Percentiles rank a stretch among this genome's conserved stretches.
phyloP scores from a whole-genome alignment of 495 filamentous ascomycete genomes.

The Neurospora terricola region DNA sequence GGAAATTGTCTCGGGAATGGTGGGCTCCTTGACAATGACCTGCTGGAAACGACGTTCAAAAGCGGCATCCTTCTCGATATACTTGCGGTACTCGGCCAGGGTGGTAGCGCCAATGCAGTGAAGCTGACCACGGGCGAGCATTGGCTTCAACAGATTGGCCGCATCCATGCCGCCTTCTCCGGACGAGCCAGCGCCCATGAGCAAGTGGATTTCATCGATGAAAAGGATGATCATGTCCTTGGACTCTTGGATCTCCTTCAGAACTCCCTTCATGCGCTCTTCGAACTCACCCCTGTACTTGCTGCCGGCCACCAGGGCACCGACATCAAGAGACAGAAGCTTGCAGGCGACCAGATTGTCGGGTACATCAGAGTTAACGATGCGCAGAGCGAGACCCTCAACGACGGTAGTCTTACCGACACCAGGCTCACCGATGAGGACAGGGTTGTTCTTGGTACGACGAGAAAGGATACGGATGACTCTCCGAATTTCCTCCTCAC shows the following conservation, averaged over 20 bases:
- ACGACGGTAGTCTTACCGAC: constrained; percentile 98
- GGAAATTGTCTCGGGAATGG: constrained; percentile 81
- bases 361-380: constrained; percentile 91
- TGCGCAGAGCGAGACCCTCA: constrained; percentile 89
- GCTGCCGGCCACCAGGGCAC: constrained; percentile 87
- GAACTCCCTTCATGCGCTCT: constrained; percentile 95
- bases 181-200: constrained; percentile 90
- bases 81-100: constrained; percentile 90
- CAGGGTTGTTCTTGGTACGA: constrained; percentile 97
- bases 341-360: constrained; percentile 92
- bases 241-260: constrained; percentile 95
- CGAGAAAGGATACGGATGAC: constrained; percentile 89
- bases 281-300: constrained; percentile 98
- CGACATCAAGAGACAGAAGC: constrained; percentile 88
- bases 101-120: constrained; percentile 98
- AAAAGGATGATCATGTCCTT: constrained; percentile 96
- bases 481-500: constrained; percentile 92
- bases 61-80: constrained; percentile 96
- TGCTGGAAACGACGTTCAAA: constrained; percentile 99
- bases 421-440: constrained; percentile 88
- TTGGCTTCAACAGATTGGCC: constrained; percentile 92
- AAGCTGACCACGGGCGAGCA: constrained; percentile 89
- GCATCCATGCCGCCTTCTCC: constrained; percentile 99
- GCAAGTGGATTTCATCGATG: constrained; percentile 94
- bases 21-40: constrained; percentile 88